phyloP scores from a whole-genome alignment of 208 protist species.

The Leishmania lainsoni region DNA sequence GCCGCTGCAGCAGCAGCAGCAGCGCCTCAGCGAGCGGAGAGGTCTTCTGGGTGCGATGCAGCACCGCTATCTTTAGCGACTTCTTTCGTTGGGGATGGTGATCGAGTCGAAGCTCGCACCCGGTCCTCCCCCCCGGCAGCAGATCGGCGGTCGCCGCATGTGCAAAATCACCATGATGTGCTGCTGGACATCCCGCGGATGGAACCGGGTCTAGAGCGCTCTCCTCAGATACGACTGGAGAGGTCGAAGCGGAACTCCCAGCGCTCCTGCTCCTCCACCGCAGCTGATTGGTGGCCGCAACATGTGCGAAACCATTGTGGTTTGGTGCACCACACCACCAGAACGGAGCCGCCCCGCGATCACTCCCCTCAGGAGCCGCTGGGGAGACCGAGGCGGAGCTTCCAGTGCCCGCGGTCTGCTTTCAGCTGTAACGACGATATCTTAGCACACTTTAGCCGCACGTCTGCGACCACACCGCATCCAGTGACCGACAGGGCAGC shows the following conservation, averaged over 20 bases:
- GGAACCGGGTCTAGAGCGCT: too few relatives aligned
- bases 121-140: not conserved
- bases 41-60: not conserved
- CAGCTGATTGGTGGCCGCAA: not conserved
- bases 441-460: not conserved
- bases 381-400: conserved; percentile 17
- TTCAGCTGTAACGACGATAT: not conserved
- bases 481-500: not conserved
- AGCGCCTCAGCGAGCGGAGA: not conserved
- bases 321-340: not conserved
- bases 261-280: too few relatives aligned
- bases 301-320: not conserved
- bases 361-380: conserved; percentile 9
- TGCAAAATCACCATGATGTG: too few relatives aligned
- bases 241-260: too few relatives aligned
- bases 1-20: not conserved
- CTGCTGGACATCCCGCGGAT: too few relatives aligned
- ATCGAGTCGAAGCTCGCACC: not conserved
- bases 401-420: not conserved
- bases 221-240: too few relatives aligned
- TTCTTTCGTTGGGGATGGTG: not conserved
- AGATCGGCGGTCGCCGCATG: too few relatives aligned
- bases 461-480: not conserved
- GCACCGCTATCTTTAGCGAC: not conserved
- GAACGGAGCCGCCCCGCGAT: not conserved